These are phyloP conservation scores for Ceratobasidium sp. DNA, from an alignment of 1,284 basidiomycete genomes.

Conservation along the genomic window DNA sequence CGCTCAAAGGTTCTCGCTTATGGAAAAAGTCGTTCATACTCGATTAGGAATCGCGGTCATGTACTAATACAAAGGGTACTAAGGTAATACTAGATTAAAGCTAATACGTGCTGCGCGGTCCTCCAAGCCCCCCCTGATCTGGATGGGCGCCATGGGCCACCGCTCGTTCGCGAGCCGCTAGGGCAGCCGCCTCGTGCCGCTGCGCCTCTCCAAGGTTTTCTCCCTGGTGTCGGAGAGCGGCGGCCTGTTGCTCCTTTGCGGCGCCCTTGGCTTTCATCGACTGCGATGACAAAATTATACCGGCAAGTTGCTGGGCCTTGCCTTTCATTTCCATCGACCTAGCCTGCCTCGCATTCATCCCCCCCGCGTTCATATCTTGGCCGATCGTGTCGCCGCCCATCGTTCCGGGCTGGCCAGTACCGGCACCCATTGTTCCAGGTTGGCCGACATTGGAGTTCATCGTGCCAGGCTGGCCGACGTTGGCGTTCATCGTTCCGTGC, in stretches of 20 bases:
- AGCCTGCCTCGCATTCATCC: slow-evolving; percentile 17
- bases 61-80: slow-evolving; percentile 34
- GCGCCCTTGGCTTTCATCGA: slow-evolving; percentile 42
- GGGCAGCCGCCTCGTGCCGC: slow-evolving; percentile 35
- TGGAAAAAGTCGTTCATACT: slow-evolving; percentile 4
- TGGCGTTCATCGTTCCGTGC: not conserved
- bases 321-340: slow-evolving; percentile 40
- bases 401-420: not conserved
- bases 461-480: not conserved
- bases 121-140: slow-evolving; percentile 16
- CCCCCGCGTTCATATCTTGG: not conserved
- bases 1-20: slow-evolving; percentile 3
- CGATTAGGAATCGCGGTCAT: slow-evolving; percentile 1
- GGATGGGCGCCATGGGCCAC: slow-evolving; percentile 37
- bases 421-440: slow-evolving; percentile 9
- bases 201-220: slow-evolving; percentile 24
- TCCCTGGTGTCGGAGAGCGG: slow-evolving; percentile 39
- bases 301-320: slow-evolving; percentile 40
- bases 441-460: not conserved
- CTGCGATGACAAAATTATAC: slow-evolving; percentile 37
- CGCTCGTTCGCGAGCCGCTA: slow-evolving; percentile 17
- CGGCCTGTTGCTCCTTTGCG: slow-evolving; percentile 41
- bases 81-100: not conserved
- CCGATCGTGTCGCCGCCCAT: not conserved
- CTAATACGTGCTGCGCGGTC: slow-evolving; percentile 19